Evolutionary conservation across 805 yeast genomes (phyloP).

Genomic region (Candida andamanensis): DNA sequence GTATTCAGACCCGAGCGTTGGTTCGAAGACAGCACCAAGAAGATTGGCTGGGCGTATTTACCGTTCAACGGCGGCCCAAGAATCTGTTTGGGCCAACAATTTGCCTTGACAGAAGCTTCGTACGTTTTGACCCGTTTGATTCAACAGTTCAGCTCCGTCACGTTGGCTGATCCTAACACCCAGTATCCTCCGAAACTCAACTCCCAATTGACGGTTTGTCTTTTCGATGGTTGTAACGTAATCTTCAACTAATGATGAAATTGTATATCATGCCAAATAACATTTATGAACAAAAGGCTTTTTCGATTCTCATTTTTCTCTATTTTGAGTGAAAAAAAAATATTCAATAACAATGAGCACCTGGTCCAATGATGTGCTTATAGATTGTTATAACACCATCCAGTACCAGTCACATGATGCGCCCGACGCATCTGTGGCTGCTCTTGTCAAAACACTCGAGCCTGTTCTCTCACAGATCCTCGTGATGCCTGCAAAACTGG

Average conservation of each 20-base stretch:
- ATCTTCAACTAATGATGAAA: conserved; percentile 4
- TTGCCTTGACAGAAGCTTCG: conserved; percentile 52
- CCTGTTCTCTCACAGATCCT: conserved; percentile 43
- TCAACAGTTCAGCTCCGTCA: conserved; percentile 18
- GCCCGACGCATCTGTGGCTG: conserved; percentile 13
- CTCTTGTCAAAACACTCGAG: conserved; percentile 27
- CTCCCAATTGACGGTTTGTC: conserved; percentile 26
- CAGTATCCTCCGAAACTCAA: conserved; percentile 23
- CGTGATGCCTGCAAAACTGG: conserved; percentile 39
- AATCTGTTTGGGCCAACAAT: conserved; percentile 53
- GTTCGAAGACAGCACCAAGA: conserved; percentile 25
- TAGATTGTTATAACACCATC: conserved; percentile 44
- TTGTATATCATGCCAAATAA: too few species aligned
- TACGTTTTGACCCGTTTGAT: conserved; percentile 34
- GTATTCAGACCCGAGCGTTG: conserved; percentile 37
- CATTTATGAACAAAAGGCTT: too few species aligned
- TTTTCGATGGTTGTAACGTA: conserved; percentile 18
- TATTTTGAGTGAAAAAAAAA: too few species aligned
- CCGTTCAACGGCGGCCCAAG: conserved; percentile 56
- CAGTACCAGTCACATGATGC: conserved; percentile 9
- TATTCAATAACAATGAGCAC: conserved; percentile 11
- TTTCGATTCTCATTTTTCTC: too few species aligned
- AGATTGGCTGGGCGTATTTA: conserved; percentile 44
- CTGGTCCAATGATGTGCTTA: conserved; percentile 41
- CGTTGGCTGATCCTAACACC: conserved; percentile 9